These are phyloP conservation scores for Phytophthora sp. DNA, from an alignment of 352 stramenopile genomes.

Conservation along the genomic window DNA sequence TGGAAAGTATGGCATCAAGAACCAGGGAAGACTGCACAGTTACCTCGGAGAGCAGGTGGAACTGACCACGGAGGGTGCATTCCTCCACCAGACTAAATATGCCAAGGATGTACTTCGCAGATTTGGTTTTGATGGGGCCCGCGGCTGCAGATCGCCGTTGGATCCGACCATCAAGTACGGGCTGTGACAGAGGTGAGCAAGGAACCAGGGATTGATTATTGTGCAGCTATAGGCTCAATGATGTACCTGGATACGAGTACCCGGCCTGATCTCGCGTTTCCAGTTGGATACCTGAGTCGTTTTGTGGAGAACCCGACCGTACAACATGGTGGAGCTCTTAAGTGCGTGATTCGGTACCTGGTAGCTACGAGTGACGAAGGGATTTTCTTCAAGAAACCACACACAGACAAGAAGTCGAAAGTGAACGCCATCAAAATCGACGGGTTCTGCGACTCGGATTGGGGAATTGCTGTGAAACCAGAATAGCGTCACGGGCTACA, in stretches of 20 bases:
- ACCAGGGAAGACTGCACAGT: neutral
- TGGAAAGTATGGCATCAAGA: neutral
- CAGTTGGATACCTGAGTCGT: neutral
- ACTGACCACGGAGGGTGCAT: neutral
- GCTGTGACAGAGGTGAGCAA: neutral
- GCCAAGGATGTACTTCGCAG: neutral
- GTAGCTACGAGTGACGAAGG: neutral
- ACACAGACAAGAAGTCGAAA: neutral
- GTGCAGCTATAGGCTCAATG: neutral
- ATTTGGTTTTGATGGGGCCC: constrained; percentile 1
- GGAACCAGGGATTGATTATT: constrained; percentile 12
- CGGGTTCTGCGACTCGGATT: constrained; percentile 2
- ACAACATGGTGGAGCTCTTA: neutral
- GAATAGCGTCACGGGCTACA: neutral
- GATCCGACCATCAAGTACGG: constrained; percentile 1
- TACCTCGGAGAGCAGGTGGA: constrained; percentile 1
- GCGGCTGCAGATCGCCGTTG: constrained; percentile 5
- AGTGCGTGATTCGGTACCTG: neutral
- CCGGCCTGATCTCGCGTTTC: constrained; percentile 1
- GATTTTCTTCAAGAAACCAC: constrained; percentile 10
- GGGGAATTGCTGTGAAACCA: neutral
- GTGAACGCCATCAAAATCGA: constrained; percentile 1
- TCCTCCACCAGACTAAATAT: constrained; percentile 7
- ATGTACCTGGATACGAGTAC: constrained; percentile 13
- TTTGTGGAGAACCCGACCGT: neutral